Conservation (phyloP, 768 basidiomycete species). For the Russula emetica region DNA sequence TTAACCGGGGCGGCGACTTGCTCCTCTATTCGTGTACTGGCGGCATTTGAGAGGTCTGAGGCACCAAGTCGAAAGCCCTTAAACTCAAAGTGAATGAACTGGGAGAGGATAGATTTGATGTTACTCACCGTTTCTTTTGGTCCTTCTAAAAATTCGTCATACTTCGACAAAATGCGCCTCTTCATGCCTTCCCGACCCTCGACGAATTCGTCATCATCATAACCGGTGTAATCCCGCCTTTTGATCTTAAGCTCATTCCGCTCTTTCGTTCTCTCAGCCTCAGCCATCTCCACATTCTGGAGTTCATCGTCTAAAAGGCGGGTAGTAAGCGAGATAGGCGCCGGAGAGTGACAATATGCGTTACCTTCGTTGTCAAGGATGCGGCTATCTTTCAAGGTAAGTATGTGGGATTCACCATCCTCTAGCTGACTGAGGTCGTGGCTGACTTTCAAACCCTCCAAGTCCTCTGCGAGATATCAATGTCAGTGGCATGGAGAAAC, state of each 20-base stretch:
- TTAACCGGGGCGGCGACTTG: conserved; percentile 61
- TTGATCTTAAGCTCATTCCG: conserved; percentile 84
- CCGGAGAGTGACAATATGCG: neutral
- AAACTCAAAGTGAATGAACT: neutral
- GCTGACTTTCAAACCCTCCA: conserved; percentile 90
- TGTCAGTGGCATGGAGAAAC: conserved; percentile 2
- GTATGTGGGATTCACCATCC: conserved; percentile 91
- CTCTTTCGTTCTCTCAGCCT: conserved; percentile 75
- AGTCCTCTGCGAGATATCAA: conserved; percentile 58
- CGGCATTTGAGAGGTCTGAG: conserved; percentile 40
- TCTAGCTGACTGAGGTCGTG: conserved; percentile 91
- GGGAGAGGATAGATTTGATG: neutral
- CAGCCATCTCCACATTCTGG: conserved; percentile 92
- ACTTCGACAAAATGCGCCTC: conserved; percentile 80
- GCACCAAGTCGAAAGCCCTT: conserved; percentile 88
- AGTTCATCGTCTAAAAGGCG: conserved; percentile 83
- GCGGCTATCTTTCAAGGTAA: conserved; percentile 94
- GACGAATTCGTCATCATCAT: conserved; percentile 92
- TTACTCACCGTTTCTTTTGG: conserved; percentile 57
- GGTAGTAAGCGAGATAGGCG: conserved; percentile 10
- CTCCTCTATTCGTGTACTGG: conserved; percentile 43
- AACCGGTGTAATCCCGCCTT: conserved; percentile 86
- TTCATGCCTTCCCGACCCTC: conserved; percentile 75
- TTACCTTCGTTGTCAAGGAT: conserved; percentile 93
- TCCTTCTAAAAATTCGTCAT: conserved; percentile 86